These are phyloP conservation scores for Sechiopsis laciniata DNA, from an alignment of 306 rosid genomes.

Conservation along the genomic window DNA sequence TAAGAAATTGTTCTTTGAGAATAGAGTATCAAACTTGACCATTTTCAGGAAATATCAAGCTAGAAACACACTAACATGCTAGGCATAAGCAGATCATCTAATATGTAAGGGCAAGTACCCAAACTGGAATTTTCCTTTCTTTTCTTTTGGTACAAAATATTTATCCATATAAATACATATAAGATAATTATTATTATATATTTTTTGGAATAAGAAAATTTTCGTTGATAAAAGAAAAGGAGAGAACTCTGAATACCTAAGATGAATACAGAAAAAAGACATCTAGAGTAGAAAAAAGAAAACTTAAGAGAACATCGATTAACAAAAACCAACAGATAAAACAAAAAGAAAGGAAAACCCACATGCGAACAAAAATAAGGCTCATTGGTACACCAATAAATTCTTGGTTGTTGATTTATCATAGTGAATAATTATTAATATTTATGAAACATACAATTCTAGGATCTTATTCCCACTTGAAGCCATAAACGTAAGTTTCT, in stretches of 20 bases:
- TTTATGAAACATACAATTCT: constrained; percentile 1
- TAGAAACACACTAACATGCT: background rate
- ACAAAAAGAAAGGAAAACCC: too few relatives aligned
- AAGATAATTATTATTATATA: background rate
- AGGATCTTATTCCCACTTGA: background rate
- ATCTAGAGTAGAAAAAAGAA: too few relatives aligned
- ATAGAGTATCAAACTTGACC: background rate
- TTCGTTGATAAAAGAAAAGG: too few relatives aligned
- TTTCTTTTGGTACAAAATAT: background rate
- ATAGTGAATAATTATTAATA: background rate
- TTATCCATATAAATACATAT: background rate
- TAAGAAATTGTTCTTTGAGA: background rate
- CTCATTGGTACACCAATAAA: too few relatives aligned
- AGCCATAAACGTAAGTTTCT: background rate
- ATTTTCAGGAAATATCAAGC: background rate
- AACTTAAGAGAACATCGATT: too few relatives aligned
- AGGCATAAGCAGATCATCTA: constrained; percentile 10
- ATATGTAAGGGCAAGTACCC: background rate
- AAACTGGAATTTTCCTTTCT: background rate
- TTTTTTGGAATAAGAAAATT: too few relatives aligned
- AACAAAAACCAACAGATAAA: too few relatives aligned
- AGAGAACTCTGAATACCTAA: too few relatives aligned
- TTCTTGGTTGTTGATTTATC: too few relatives aligned
- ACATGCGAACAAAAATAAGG: too few relatives aligned
- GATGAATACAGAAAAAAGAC: too few relatives aligned